Evolutionary conservation across 1,284 basidiomycete genomes (phyloP), one percentile per base, ranked within the genome.

Genomic region (Microbotryum intermedium): DNA sequence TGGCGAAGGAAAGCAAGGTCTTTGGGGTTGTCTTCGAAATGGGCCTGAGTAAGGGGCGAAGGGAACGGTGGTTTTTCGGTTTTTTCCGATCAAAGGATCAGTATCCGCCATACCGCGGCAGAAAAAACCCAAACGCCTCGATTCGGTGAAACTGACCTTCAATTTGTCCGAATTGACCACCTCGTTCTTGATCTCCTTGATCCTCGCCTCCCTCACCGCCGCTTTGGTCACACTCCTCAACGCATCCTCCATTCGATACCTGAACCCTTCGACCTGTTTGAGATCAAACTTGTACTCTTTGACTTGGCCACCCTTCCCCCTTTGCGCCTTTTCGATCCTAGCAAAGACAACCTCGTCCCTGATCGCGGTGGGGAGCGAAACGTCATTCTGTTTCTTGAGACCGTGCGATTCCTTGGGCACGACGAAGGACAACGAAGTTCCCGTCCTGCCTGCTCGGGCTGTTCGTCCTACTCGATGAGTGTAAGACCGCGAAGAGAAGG

Each of bases 241-340:
- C 2, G 91, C 95, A 74, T 98, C 95, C 72, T 93, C 89, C 90
- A 97, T 97, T 55, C 95, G 83, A 76, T 99, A 99, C 68, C 93
- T 79, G 78, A 99, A 99, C n/a, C 90, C 92, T 70, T 97, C 92
- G 46, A 97, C 90, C 78, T 95, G 85, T 76, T 84, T 82, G 87
- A 88, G 85, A 74, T 97, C 91, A 72, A 97, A 89, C 45, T 85
- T 82, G 77, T 95, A 99, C 74, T 92, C 91, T 74, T 89, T 87
- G 66, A 97, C 81, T 67, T 87, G 82, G 58, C 84, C 84, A 29
- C 85, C 87, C 58, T 83, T 77, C 6, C 78, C 82, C 72, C 87
- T 85, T 51, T 77, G 75, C 72, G 86, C 83, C 64, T 79, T 80
- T 72, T 87, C 85, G 47, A 95, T 89, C 70, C 84, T 81, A 62